Base-by-base conservation (phyloP, 129 eudicot species). In the Saussurea involucrata region DNA sequence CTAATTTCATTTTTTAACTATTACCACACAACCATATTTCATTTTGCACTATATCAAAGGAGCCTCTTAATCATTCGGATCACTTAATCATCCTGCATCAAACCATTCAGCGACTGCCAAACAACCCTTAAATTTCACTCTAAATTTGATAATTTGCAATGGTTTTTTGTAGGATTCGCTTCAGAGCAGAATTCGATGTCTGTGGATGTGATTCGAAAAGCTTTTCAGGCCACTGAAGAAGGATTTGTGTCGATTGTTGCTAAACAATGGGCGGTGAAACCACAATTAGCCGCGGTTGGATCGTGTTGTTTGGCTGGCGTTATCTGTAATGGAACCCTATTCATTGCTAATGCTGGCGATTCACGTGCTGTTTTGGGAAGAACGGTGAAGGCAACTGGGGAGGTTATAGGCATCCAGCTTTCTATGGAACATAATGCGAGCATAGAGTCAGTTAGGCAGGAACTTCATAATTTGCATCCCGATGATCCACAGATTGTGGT, bases 331-430 rank as follows among this genome's bases (percentile, higher is more conserved):
- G 87, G 97, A 33, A 83, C 68, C 8, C 91, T 91, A 57, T 91
- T 86, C 69, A 77, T 90, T 18, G 96, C 93, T 63, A 90, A 86
- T 78, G 88, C 88, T 69, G 96, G 96, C 58, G 97, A 91, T 76
- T 91, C 97, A 1, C 93, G 97, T 63, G 93, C 93, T 24, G 97
- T 91, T 68, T 63, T 91, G 69, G 97, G 97, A 34, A 83, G 89
- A 25, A 75, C 79, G 20, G 87, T 91, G 68, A 86, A 70, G 84
- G 91, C 88, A 18, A 91, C 97, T 6, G 91, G 97, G 24, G 91
- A 88, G 73, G 90, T 88, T 81, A 81, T 86, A 6, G 90, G 88
- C 11, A 68, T 91, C 60, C 97, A 91, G 58, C 85, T 91, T 22
- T 91, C 97, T 1, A 76, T 79, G 17, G 97, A 91, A 57, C 97